Evolutionary conservation across 2,329 filamentous ascomycete genomes (phyloP).

Genomic region (Alternaria novae-zelandiae): DNA sequence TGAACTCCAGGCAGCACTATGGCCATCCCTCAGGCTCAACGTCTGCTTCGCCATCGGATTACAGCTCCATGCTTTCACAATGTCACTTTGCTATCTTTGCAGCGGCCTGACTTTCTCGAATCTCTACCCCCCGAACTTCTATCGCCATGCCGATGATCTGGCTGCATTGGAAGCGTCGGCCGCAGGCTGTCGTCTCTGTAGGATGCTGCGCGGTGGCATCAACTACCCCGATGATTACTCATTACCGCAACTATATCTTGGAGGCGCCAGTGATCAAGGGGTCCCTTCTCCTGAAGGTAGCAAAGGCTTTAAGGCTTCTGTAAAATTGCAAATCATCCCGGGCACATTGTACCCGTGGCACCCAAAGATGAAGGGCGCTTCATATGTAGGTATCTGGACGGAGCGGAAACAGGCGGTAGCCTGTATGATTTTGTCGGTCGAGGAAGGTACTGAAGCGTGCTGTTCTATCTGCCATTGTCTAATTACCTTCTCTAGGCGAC

Average conservation of each 20-base stretch:
- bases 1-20: not conserved
- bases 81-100: not conserved
- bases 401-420: fast-evolving
- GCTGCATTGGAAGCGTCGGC: not conserved
- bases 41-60: not conserved
- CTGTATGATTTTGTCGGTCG: not conserved
- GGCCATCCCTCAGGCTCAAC: not conserved
- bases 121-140: not conserved
- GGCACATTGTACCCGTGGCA: fast-evolving
- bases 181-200: not conserved
- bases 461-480: fast-evolving
- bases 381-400: not conserved
- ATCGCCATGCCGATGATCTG: not conserved
- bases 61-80: not conserved
- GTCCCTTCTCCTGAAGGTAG: fast-evolving
- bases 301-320: too few relatives aligned
- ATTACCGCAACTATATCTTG: too few relatives aligned
- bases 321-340: not conserved
- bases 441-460: not conserved
- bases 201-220: not conserved
- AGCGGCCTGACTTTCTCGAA: not conserved
- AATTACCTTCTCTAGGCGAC: not conserved
- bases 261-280: not conserved
- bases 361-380: not conserved
- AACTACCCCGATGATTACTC: too few relatives aligned